Evolutionary conservation across 1,284 basidiomycete species (phyloP), one percentile per base, ranked within the genome.

Genomic region (Malassezia caprae): DNA sequence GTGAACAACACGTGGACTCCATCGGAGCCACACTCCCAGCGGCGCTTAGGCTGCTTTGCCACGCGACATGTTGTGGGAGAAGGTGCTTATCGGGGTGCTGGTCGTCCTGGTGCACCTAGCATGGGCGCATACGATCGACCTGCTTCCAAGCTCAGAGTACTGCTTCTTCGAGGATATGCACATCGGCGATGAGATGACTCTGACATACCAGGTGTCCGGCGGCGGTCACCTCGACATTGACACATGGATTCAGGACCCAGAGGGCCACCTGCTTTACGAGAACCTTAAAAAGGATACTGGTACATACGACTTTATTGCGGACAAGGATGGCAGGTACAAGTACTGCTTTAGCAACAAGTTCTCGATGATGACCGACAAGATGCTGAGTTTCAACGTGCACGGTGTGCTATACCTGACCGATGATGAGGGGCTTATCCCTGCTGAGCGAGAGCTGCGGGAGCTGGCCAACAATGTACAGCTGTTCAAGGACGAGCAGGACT

Each of bases 341-440:
- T 96, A 96, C 74, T 99, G 94, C 78, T 98, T 98, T 80, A 90
- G 88, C 45, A 99, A 99, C 76, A 85, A 90, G 76, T 96, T 96
- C 87, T 90, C 87, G 69, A 84, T 87, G 26, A 85, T 96, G 64
- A 84, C 88, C 41, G 88, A 93, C 77, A 99, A 98, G 78, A 11
- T 28, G 13, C 28, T 44, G 72, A 94, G 91, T 76, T 99, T 99
- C 80, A 98, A 98, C 75, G 93, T 98, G 4, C 94, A 99, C 69
- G 94, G 94, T 26, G 84, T 96, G 48, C 87, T 98, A 59, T 98
- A 90, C 69, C 83, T 93, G 26, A 82, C 83, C 42, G 89, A 88
- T 62, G 88, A 90, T 64, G 87, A 87, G 81, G 62, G 60, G 77
- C 69, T 74, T 52, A 46, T 61, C 41, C 94, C 94, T 2, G 90